These are phyloP conservation scores for Dysphania ambrosioides DNA, from an alignment of 148 eudicot species.

Conservation along the genomic window DNA sequence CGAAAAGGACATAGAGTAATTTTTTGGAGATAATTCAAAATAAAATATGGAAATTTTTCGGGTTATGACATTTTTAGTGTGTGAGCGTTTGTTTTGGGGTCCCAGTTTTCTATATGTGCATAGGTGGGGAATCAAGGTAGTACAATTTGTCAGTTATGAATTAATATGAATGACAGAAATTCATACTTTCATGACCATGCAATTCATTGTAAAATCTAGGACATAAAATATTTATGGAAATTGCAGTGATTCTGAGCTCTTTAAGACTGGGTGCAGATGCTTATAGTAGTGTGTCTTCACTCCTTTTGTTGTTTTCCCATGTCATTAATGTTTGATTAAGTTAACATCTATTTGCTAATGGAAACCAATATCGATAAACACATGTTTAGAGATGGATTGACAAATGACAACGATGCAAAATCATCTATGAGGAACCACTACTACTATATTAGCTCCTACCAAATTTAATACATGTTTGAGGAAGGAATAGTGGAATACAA, in stretches of 20 bases:
- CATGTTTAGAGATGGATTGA: too few species aligned
- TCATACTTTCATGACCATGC: neutral
- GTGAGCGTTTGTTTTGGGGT: neutral
- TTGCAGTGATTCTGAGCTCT: neutral
- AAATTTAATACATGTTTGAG: too few species aligned
- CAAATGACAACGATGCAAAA: too few species aligned
- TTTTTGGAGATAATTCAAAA: too few species aligned
- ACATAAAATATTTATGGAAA: constrained; percentile 5
- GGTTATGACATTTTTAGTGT: neutral
- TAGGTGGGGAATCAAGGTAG: constrained; percentile 2
- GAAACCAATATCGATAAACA: neutral
- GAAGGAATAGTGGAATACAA: too few species aligned
- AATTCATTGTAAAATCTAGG: neutral
- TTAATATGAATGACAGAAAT: constrained; percentile 3
- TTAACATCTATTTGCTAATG: neutral
- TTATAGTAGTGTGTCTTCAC: neutral
- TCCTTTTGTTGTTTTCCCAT: neutral
- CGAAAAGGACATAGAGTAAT: too few species aligned
- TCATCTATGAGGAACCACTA: too few species aligned
- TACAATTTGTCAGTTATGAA: constrained; percentile 9
- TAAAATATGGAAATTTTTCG: too few species aligned
- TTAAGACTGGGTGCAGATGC: neutral
- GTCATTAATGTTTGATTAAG: neutral
- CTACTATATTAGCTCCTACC: too few species aligned
- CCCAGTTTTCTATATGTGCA: neutral